Percentiles rank a stretch among this genome's conserved stretches.
Conservation (phyloP, 208 protist genomes). For the Polymyxa betae region DNA sequence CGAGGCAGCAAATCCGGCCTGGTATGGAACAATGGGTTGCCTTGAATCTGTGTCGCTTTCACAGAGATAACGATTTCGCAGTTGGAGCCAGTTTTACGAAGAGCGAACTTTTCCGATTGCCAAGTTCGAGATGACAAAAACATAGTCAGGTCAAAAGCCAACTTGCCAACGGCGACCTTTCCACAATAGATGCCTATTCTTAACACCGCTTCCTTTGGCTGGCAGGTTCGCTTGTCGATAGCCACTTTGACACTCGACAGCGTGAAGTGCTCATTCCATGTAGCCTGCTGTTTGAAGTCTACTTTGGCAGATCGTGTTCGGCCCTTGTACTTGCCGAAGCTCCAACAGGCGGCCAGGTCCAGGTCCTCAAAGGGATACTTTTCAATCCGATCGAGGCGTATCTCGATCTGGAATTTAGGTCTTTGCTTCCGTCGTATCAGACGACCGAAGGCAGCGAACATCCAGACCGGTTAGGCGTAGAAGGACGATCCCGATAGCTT, state of each 20-base stretch:
- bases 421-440: neutral
- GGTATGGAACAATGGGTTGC: neutral
- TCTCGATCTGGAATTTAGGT: neutral
- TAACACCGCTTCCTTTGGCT: neutral
- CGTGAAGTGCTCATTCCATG: neutral
- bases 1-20: too few relatives aligned
- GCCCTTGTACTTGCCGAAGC: neutral
- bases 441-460: neutral
- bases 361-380: constrained; percentile 30
- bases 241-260: neutral
- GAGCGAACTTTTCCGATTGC: neutral
- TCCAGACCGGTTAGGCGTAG: too few relatives aligned
- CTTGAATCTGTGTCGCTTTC: neutral
- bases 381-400: constrained; percentile 22
- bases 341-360: neutral
- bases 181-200: neutral
- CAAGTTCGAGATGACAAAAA: constrained; percentile 30
- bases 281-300: neutral
- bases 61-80: neutral
- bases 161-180: neutral
- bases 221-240: constrained; percentile 28
- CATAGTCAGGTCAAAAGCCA: neutral
- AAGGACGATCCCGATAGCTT: too few relatives aligned
- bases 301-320: neutral
- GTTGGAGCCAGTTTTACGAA: neutral